These are phyloP conservation scores for Fraxinus americana DNA, from an alignment of 257 asterid genomes.

Conservation along the genomic window DNA sequence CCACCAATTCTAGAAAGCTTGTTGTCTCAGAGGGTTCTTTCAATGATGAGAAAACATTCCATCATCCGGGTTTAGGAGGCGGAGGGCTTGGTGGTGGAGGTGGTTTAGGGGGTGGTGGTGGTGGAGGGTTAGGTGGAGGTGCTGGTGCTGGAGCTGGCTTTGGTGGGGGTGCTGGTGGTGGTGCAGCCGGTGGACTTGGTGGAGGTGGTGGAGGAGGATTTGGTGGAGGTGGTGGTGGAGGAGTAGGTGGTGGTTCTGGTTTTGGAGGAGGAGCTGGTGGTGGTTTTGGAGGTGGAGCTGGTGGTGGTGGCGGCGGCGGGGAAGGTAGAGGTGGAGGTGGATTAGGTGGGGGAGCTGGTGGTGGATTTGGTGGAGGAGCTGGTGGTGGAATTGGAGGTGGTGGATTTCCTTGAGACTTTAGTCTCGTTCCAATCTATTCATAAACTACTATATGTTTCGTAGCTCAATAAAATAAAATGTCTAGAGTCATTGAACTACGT, in stretches of 20 bases:
- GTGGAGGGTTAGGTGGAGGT: constrained; percentile 5
- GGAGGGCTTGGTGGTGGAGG: constrained; percentile 25
- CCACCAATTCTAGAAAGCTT: constrained; percentile 21
- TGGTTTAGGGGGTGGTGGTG: constrained; percentile 21
- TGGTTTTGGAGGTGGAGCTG: not conserved
- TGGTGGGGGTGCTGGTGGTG: not conserved
- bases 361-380: not conserved
- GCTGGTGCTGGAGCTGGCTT: not conserved
- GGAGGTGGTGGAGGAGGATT: too few species aligned
- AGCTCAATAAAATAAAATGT: too few species aligned
- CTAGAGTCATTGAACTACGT: too few species aligned
- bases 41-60: constrained; percentile 26
- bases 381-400: not conserved
- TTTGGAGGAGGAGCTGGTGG: too few species aligned
- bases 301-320: not conserved
- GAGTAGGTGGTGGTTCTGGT: too few species aligned
- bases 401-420: not conserved
- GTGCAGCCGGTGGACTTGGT: not conserved
- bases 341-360: not conserved
- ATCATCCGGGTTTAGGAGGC: not conserved
- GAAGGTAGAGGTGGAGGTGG: not conserved
- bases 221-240: too few species aligned
- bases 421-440: too few species aligned
- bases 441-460: too few species aligned
- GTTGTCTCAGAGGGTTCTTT: constrained; percentile 4